These are phyloP conservation scores for Diaporthe eres DNA, from an alignment of 2,329 filamentous ascomycete genomes.

Conservation along the genomic window DNA sequence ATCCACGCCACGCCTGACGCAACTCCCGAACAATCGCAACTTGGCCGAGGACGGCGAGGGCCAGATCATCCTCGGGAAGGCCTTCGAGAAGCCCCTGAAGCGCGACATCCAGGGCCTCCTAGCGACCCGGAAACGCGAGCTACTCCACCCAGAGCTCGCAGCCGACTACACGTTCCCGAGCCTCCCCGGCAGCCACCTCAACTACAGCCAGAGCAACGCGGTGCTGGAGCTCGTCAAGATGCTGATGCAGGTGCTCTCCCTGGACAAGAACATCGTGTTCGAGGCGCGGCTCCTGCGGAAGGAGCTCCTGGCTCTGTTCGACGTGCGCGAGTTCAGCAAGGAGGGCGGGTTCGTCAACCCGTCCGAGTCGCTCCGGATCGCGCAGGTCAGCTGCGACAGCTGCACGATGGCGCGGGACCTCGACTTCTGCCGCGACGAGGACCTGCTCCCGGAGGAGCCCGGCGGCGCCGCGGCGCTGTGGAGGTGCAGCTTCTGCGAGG, in stretches of 20 bases:
- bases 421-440: constrained; percentile 92
- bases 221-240: constrained; percentile 92
- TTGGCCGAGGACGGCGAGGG: constrained; percentile 72
- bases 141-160: constrained; percentile 89
- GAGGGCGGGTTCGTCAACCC: constrained; percentile 93
- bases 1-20: constrained; percentile 70
- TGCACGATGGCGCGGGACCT: constrained; percentile 92
- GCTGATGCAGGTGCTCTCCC: constrained; percentile 90
- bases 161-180: constrained; percentile 88
- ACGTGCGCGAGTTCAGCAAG: constrained; percentile 92
- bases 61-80: constrained; percentile 80
- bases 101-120: constrained; percentile 89
- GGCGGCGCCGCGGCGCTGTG: constrained; percentile 60
- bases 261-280: constrained; percentile 91
- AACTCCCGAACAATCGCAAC: constrained; percentile 68
- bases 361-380: constrained; percentile 78
- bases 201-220: constrained; percentile 68
- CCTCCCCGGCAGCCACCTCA: constrained; percentile 79
- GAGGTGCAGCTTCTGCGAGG: constrained; percentile 83
- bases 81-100: constrained; percentile 90
- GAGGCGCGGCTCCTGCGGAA: constrained; percentile 91
- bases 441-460: constrained; percentile 71
- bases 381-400: constrained; percentile 86
- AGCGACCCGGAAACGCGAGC: constrained; percentile 86
- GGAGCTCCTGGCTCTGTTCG: constrained; percentile 90